phyloP scores from a whole-genome alignment of 306 rosid species.

The Benincasa hispida region DNA sequence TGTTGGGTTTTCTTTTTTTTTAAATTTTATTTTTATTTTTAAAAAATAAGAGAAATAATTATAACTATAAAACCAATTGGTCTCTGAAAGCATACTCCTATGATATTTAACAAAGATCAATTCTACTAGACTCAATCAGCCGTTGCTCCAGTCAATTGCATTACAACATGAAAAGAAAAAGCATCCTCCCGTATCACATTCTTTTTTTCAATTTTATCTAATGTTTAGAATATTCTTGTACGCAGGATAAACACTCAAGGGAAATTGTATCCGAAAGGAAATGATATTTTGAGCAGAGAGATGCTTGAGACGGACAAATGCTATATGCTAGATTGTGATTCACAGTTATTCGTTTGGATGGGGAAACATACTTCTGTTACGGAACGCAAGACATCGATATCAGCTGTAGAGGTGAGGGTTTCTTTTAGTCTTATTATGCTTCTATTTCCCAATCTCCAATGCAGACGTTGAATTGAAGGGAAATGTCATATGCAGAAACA shows the following conservation, averaged over 20 bases:
- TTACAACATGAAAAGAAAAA: background rate
- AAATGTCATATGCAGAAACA: background rate
- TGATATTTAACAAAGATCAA: background rate
- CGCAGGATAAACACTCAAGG: conserved; percentile 77
- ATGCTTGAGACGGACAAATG: conserved; percentile 82
- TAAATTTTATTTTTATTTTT: background rate
- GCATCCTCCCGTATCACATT: background rate
- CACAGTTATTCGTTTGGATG: conserved; percentile 83
- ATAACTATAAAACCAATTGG: background rate
- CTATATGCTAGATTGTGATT: conserved; percentile 78
- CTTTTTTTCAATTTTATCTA: background rate
- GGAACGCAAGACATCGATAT: conserved; percentile 70
- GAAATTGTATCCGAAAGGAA: conserved; percentile 44
- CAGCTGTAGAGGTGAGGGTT: conserved; percentile 64
- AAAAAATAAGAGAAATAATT: background rate
- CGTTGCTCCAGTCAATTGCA: background rate
- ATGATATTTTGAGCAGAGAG: conserved; percentile 34
- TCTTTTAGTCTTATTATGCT: conserved; percentile 4
- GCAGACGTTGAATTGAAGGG: background rate
- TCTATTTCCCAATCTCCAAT: background rate
- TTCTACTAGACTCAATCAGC: background rate
- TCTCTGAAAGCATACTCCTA: background rate
- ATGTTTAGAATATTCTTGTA: conserved; percentile 14
- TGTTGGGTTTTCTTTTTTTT: no score
- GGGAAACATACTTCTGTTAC: conserved; percentile 69